Evolutionary conservation across 2,329 filamentous ascomycete genomes (phyloP).

Genomic region (Drechslera avenae): DNA sequence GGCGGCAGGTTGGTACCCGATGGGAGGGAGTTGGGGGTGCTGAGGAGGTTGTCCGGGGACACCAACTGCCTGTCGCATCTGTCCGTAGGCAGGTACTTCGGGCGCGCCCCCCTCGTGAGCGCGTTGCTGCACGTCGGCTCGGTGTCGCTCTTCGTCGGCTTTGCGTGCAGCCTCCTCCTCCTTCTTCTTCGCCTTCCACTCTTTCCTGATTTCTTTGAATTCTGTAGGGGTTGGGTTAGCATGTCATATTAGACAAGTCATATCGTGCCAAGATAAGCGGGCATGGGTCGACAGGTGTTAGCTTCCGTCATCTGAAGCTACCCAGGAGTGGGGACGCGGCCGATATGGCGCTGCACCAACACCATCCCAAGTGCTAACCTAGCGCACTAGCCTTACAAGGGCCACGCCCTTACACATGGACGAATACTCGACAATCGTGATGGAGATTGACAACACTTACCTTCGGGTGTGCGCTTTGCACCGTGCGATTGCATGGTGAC

Average conservation of each 20-base stretch:
- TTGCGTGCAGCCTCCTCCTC: constrained; percentile 92
- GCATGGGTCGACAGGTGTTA: constrained; percentile 49
- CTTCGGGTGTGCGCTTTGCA: constrained; percentile 92
- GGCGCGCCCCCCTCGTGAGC: constrained; percentile 57
- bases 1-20: constrained; percentile 57
- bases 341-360: constrained; percentile 56
- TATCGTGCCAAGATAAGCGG: constrained; percentile 44
- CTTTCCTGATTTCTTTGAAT: constrained; percentile 98
- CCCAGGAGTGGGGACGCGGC: constrained; percentile 59
- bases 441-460: constrained; percentile 61
- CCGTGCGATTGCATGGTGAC: constrained; percentile 99
- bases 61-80: constrained; percentile 54
- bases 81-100: constrained; percentile 54
- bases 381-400: constrained; percentile 40
- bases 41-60: constrained; percentile 52
- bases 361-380: constrained; percentile 43
- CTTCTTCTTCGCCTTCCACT: constrained; percentile 99
- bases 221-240: constrained; percentile 64
- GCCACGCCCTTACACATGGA: constrained; percentile 32
- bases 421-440: constrained; percentile 3
- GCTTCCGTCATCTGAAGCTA: constrained; percentile 53
- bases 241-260: constrained; percentile 27
- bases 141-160: constrained; percentile 82
- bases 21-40: constrained; percentile 57
- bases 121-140: constrained; percentile 63